Evolutionary conservation across 2,329 filamentous ascomycete species (phyloP).

Genomic region (Nigrospora oryzae): DNA sequence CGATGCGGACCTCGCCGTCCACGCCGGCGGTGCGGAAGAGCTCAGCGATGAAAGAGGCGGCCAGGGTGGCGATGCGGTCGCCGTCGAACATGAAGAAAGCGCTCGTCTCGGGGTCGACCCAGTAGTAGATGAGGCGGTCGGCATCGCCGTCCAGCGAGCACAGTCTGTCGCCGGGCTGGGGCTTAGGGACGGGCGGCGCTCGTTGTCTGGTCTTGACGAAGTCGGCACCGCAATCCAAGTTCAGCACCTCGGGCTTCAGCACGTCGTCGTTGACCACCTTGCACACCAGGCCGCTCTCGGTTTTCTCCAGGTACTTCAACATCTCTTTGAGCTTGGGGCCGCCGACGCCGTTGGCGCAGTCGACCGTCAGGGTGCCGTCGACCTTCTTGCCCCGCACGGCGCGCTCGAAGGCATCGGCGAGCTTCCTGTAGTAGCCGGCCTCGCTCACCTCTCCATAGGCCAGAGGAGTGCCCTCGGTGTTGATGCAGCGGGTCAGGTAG

Average conservation of each 20-base stretch:
- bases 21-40: slow-evolving; percentile 75
- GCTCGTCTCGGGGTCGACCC: slow-evolving; percentile 65
- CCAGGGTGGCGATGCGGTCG: slow-evolving; percentile 91
- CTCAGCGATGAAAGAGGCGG: slow-evolving; percentile 87
- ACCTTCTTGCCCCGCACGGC: slow-evolving; percentile 73
- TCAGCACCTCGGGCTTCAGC: slow-evolving; percentile 79
- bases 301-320: slow-evolving; percentile 69
- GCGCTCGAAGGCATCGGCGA: slow-evolving; percentile 73
- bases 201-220: slow-evolving; percentile 96
- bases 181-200: slow-evolving; percentile 75
- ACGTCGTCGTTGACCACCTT: slow-evolving; percentile 91
- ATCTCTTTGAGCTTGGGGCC: slow-evolving; percentile 84
- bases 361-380: slow-evolving; percentile 69
- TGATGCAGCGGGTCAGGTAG: slow-evolving; percentile 90
- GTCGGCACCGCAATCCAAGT: slow-evolving; percentile 91
- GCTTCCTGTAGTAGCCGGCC: slow-evolving; percentile 90
- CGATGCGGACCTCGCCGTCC: slow-evolving; percentile 73
- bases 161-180: slow-evolving; percentile 66
- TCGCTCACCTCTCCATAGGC: slow-evolving; percentile 87
- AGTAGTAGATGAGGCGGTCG: slow-evolving; percentile 94
- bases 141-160: slow-evolving; percentile 93
- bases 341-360: slow-evolving; percentile 95
- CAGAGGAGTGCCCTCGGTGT: slow-evolving; percentile 80
- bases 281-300: slow-evolving; percentile 66
- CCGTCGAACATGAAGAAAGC: slow-evolving; percentile 89